Base-by-base conservation (phyloP, 768 basidiomycete species). In the Hysterangium stoloniferum region DNA sequence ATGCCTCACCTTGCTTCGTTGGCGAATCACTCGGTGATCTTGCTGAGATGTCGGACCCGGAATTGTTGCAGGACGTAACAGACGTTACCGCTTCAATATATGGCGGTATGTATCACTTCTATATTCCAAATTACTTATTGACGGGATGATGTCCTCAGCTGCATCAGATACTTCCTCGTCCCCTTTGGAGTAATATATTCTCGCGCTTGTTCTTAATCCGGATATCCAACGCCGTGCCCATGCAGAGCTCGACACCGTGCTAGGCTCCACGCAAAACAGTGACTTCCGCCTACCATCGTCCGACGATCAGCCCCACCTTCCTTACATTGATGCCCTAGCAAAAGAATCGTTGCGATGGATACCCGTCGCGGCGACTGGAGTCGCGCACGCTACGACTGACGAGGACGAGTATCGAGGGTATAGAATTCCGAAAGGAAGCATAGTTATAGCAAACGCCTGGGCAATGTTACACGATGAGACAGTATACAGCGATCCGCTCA, bases 151-250 rank as follows among this genome's bases (percentile, higher is more conserved):
- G 9, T 8, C 6, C 22, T 5, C 20, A 51, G 49, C 49, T n/a
- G 55, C 42, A 4, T 29, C 53, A 6, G 55, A 58, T 37, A 53
- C 48, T 17, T 59, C 58, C 13, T 48, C 54, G 15, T 57, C 59
- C 20, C 37, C 55, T 8, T 34, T 59, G 32, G 42, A 43, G 24
- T 56, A 50, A 8, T 50, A 53, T 22, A 45, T 57, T n/a, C 50
- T 59, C 25, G 50, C 54, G n/a, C 51, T 58, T 29, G 50, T 58
- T 15, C 42, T 57, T 20, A 47, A 58, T 48, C 58, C 54, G n/a
- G 33, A 28, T n/a, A 34, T 59, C 7, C 57, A 57, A 27, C 27
- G 31, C 12, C 44, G 29, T n/a, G 57, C 57, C 11, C 58, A 56
- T 20, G 38, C 33, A 3, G 56, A 59, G 36, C 41, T 59, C 22